Conservation (phyloP, 2,329 filamentous ascomycete genomes). For the Sporothrix protearum region DNA sequence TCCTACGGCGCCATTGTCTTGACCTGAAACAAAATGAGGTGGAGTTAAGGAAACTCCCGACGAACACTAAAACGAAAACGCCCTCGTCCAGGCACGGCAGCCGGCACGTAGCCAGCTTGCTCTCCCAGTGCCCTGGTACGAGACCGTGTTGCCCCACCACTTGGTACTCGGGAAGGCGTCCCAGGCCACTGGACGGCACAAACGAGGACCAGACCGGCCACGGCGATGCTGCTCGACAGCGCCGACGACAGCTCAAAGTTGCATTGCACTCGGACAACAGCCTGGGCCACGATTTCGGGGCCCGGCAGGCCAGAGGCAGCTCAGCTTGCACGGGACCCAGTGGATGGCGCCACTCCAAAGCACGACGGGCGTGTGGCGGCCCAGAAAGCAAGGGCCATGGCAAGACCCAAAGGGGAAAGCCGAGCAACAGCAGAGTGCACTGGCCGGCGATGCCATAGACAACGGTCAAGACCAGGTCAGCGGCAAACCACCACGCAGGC, state of each 20-base stretch:
- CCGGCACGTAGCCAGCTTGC: constrained; percentile 24
- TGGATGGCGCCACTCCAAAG: constrained; percentile 38
- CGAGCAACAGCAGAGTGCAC: constrained; percentile 47
- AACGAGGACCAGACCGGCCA: constrained; percentile 52
- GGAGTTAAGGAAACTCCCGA: no score
- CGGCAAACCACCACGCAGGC: constrained; percentile 54
- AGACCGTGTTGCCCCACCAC: constrained; percentile 49
- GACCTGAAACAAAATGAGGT: no score
- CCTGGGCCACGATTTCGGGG: constrained; percentile 33
- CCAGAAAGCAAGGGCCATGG: constrained; percentile 45
- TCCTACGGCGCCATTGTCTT: background rate
- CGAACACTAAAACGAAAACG: no score
- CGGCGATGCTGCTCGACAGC: constrained; percentile 49
- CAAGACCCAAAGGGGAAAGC: constrained; percentile 28
- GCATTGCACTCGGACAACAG: constrained; percentile 35
- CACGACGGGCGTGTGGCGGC: constrained; percentile 37
- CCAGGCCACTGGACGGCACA: constrained; percentile 49
- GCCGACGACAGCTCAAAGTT: constrained; percentile 52
- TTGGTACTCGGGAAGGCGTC: constrained; percentile 39
- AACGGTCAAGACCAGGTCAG: constrained; percentile 43
- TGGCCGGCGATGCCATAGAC: constrained; percentile 44
- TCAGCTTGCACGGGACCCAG: constrained; percentile 42
- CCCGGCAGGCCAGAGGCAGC: constrained; percentile 44
- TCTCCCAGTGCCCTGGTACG: constrained; percentile 30
- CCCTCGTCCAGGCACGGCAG: constrained; percentile 25